These are phyloP conservation scores for Xylariaceae sp. DNA, from an alignment of 2,329 filamentous ascomycete species.

Conservation along the genomic window DNA sequence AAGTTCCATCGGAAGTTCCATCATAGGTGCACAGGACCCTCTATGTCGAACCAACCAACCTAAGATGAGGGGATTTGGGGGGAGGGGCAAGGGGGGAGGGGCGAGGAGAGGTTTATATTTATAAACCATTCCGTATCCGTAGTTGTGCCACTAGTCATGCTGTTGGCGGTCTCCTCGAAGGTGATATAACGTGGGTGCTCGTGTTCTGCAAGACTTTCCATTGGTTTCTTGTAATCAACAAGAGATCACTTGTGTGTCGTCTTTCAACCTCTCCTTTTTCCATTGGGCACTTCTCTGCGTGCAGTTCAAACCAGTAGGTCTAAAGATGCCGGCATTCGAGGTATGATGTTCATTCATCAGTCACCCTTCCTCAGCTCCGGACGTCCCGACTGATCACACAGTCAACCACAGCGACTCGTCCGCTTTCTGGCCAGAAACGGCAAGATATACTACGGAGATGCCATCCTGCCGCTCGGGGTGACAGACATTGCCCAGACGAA, in stretches of 20 bases:
- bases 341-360: slow-evolving; percentile 31
- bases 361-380: not conserved
- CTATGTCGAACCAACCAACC: too few species aligned
- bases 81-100: too few species aligned
- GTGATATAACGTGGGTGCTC: too few species aligned
- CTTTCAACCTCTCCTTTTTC: slow-evolving; percentile 21
- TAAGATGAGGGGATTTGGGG: too few species aligned
- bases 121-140: too few species aligned
- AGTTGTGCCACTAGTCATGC: too few species aligned
- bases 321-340: slow-evolving; percentile 37
- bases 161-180: too few species aligned
- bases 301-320: not conserved
- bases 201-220: too few species aligned
- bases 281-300: not conserved
- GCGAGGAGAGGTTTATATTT: too few species aligned
- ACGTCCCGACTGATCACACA: slow-evolving; percentile 3
- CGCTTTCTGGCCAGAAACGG: slow-evolving; percentile 69
- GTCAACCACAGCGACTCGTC: slow-evolving; percentile 54
- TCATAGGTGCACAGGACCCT: too few species aligned
- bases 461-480: slow-evolving; percentile 57
- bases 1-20: too few species aligned
- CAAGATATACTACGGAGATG: slow-evolving; percentile 66
- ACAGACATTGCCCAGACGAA: slow-evolving; percentile 56
- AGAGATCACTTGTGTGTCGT: not conserved
- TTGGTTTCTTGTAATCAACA: not conserved